These are phyloP conservation scores for Torulaspora pretoriensis DNA, from an alignment of 1,139 yeast species.

Conservation along the genomic window DNA sequence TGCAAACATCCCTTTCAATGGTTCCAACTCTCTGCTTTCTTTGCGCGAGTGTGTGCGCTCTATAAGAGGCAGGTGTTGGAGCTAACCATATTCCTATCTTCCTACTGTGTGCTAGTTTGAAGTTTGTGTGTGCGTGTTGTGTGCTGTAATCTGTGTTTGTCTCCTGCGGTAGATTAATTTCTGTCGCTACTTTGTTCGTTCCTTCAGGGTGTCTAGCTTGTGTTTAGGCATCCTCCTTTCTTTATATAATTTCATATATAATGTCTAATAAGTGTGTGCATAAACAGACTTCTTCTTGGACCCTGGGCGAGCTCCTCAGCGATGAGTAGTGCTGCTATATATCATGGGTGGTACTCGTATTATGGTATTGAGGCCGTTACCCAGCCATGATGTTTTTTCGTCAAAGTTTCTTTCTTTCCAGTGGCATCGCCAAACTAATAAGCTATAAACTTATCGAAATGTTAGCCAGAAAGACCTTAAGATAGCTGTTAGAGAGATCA, in stretches of 20 bases:
- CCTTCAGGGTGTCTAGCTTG: background rate
- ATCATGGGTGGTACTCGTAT: background rate
- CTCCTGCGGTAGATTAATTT: conserved; percentile 7
- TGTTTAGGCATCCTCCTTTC: background rate
- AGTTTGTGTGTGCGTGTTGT: conserved; percentile 17
- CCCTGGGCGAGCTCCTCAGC: background rate
- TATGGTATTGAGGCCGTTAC: background rate
- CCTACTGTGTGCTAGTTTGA: conserved; percentile 8
- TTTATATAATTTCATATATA: conserved; percentile 4
- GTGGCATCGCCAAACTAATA: conserved; percentile 4
- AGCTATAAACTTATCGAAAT: background rate
- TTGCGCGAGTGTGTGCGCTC: conserved; percentile 11
- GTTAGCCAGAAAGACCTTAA: background rate
- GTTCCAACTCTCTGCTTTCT: conserved; percentile 2
- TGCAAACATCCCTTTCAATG: conserved; percentile 1
- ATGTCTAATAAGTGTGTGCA: conserved; percentile 11
- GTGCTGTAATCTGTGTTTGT: conserved; percentile 14
- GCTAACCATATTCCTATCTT: conserved; percentile 2
- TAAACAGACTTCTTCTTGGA: background rate
- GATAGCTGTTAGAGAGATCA: background rate
- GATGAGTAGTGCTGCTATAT: background rate
- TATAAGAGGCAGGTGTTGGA: background rate
- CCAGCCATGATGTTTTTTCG: background rate
- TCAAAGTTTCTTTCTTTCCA: background rate
- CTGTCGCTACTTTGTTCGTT: conserved; percentile 9